phyloP scores from a whole-genome alignment of 441 rosid genomes.

The Bocquillonia castaneifolia region DNA sequence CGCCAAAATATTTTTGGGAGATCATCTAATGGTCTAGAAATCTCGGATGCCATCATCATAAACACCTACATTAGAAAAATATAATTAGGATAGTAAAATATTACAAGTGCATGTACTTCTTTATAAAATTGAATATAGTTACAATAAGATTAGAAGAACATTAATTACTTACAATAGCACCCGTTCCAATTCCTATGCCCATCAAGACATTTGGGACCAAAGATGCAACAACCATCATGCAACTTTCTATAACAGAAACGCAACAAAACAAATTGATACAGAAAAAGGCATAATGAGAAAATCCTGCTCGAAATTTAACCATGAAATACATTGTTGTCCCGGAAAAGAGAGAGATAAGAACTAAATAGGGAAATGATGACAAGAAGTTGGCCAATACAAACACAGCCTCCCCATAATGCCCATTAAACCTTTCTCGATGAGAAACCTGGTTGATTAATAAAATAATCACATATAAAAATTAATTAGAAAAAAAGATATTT shows the following conservation, averaged over 20 bases:
- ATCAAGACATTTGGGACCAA: slow-evolving; percentile 67
- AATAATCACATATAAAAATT: no score
- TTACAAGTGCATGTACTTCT: no score
- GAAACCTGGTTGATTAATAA: slow-evolving; percentile 46
- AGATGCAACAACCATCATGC: slow-evolving; percentile 72
- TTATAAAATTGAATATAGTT: no score
- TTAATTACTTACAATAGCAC: slow-evolving; percentile 49
- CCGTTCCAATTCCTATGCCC: slow-evolving; percentile 61
- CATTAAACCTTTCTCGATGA: slow-evolving; percentile 48
- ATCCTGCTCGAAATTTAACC: slow-evolving; percentile 62
- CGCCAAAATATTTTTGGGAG: slow-evolving; percentile 31
- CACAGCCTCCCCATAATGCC: slow-evolving; percentile 64
- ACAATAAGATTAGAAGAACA: no score
- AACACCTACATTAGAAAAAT: slow-evolving; percentile 1
- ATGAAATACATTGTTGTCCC: slow-evolving; percentile 55
- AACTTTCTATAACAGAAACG: slow-evolving; percentile 61
- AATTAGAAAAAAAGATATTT: no score
- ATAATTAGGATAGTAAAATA: not conserved
- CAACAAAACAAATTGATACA: slow-evolving; percentile 53
- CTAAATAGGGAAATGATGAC: slow-evolving; percentile 66
- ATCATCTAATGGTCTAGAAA: slow-evolving; percentile 45
- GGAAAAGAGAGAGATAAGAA: slow-evolving; percentile 33
- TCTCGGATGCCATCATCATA: slow-evolving; percentile 44
- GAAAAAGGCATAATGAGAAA: slow-evolving; percentile 47
- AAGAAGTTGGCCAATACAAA: slow-evolving; percentile 60